Percentiles rank a stretch among this genome's conserved stretches.
These are phyloP conservation scores for Penicillium verhagenii DNA, from an alignment of 495 filamentous ascomycete species.

Conservation along the genomic window DNA sequence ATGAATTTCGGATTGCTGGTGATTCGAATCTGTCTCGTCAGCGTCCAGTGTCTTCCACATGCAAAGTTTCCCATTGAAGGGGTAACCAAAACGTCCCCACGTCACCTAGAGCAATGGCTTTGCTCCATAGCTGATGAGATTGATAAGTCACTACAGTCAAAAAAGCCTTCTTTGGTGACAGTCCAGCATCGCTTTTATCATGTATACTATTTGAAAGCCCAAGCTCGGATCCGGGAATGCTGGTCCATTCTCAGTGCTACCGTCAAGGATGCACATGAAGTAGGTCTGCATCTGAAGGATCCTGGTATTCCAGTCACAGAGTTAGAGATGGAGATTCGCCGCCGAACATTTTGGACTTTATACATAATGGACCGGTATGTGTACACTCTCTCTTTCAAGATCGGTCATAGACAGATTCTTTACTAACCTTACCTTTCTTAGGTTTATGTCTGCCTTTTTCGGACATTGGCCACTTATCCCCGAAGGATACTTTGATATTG, in stretches of 20 bases:
- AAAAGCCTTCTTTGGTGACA: slow-evolving; percentile 11
- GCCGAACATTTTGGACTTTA: slow-evolving; percentile 19
- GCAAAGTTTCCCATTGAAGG: slow-evolving; percentile 14
- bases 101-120: slow-evolving; percentile 13
- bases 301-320: slow-evolving; percentile 11
- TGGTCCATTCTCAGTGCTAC: slow-evolving; percentile 17
- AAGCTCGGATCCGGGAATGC: slow-evolving; percentile 12
- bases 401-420: too few species aligned
- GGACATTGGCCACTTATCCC: slow-evolving; percentile 23
- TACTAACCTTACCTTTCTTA: slow-evolving; percentile 1
- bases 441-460: slow-evolving; percentile 17
- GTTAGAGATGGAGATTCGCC: slow-evolving; percentile 18
- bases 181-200: slow-evolving; percentile 18
- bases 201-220: slow-evolving; percentile 15
- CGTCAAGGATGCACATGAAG: slow-evolving; percentile 19
- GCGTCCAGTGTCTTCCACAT: slow-evolving; percentile 18
- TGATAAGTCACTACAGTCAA: slow-evolving; percentile 2
- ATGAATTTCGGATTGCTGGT: slow-evolving; percentile 19
- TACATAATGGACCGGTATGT: slow-evolving; percentile 23
- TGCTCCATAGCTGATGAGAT: slow-evolving; percentile 13
- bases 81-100: slow-evolving; percentile 1
- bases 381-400: not conserved
- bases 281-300: slow-evolving; percentile 17
- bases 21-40: slow-evolving; percentile 19
- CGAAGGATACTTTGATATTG: slow-evolving; percentile 21